Percentiles rank a stretch among this genome's conserved stretches.
Conservation (phyloP, 257 asterid species). For the Ilex asprella region DNA sequence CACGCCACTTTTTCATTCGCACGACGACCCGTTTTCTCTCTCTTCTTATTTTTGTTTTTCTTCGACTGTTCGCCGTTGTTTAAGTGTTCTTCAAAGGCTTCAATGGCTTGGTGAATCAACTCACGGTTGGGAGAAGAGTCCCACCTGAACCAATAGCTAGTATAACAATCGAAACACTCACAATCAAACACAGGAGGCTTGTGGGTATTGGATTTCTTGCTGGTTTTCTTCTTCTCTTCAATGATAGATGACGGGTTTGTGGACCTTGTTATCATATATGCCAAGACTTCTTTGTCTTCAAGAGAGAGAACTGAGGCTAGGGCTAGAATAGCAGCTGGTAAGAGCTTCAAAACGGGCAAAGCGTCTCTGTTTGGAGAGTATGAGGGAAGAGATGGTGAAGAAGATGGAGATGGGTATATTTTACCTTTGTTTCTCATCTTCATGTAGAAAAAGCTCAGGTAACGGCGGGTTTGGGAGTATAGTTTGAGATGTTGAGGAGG, state of each 20-base stretch:
- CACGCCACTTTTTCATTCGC: conserved; percentile 9
- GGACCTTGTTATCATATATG: conserved; percentile 66
- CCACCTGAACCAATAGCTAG: conserved; percentile 69
- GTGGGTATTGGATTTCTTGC: conserved; percentile 20
- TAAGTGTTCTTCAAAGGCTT: conserved; percentile 69
- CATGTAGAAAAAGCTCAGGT: conserved; percentile 7
- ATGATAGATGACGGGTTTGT: conserved; percentile 21
- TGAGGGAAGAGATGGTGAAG: conserved; percentile 21
- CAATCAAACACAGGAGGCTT: conserved; percentile 48
- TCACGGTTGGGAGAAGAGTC: conserved; percentile 74
- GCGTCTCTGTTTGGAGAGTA: conserved; percentile 12
- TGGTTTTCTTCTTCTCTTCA: conserved; percentile 18
- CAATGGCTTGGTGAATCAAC: conserved; percentile 68
- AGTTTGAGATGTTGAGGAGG: not conserved
- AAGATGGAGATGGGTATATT: conserved; percentile 57
- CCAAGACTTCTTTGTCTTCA: conserved; percentile 56
- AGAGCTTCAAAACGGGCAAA: conserved; percentile 34
- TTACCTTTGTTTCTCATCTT: conserved; percentile 72
- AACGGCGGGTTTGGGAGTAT: not conserved
- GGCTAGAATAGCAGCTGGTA: conserved; percentile 59
- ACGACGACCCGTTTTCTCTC: conserved; percentile 42
- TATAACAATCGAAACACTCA: conserved; percentile 69
- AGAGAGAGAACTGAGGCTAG: conserved; percentile 42
- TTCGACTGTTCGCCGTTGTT: conserved; percentile 24
- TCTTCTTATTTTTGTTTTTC: conserved; percentile 24